A percentile compares a stretch with the other conserved stretches of the same genome.
Evolutionary conservation across 345 rosid species (phyloP).

Genomic region (Salix brachista): DNA sequence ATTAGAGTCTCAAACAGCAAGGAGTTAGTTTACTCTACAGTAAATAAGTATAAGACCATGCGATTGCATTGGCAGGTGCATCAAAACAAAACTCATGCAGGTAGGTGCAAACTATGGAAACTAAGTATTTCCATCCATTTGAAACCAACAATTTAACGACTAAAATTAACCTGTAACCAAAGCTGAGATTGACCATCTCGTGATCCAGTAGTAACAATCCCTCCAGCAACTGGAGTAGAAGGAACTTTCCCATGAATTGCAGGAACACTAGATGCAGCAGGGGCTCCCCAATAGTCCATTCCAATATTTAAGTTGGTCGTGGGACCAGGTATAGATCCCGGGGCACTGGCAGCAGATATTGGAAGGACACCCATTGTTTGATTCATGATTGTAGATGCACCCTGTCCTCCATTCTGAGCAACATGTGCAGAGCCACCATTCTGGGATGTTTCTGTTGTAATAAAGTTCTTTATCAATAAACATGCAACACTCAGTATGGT

Average conservation of each 20-base stretch:
- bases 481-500: not conserved
- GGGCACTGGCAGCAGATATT: conserved; percentile 49
- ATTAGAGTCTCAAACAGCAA: not conserved
- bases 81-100: not conserved
- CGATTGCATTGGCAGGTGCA: not conserved
- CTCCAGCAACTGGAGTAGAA: conserved; percentile 64
- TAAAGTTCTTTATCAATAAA: conserved; percentile 12
- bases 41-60: not conserved
- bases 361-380: conserved; percentile 59
- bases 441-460: conserved; percentile 62
- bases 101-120: not conserved
- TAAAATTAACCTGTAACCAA: conserved; percentile 70
- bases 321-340: conserved; percentile 68
- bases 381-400: conserved; percentile 40
- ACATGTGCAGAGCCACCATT: conserved; percentile 66
- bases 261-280: conserved; percentile 55
- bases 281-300: conserved; percentile 96
- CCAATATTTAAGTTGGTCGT: conserved; percentile 93
- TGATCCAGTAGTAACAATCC: conserved; percentile 52
- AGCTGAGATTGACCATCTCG: conserved; percentile 72
- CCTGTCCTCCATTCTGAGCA: conserved; percentile 64
- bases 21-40: not conserved
- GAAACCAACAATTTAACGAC: not conserved
- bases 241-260: conserved; percentile 71
- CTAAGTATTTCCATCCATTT: not conserved